These are phyloP conservation scores for Monilinia polystroma DNA, from an alignment of 2,329 filamentous ascomycete species.

Conservation along the genomic window DNA sequence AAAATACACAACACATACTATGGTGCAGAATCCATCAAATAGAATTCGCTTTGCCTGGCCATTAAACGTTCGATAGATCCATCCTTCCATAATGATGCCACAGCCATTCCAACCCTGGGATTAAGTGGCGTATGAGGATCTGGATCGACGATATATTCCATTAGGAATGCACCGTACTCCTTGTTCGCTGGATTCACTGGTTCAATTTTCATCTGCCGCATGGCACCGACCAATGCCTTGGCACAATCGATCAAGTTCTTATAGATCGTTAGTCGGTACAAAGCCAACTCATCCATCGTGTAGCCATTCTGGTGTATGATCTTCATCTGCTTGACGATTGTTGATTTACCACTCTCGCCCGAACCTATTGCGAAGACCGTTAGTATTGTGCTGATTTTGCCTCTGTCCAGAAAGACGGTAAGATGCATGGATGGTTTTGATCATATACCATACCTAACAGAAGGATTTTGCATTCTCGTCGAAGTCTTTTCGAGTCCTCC, in stretches of 20 bases:
- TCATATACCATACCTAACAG: constrained; percentile 68
- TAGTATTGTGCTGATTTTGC: constrained; percentile 26
- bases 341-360: constrained; percentile 97
- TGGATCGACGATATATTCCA: constrained; percentile 86
- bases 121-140: constrained; percentile 86
- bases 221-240: constrained; percentile 86
- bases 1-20: constrained; percentile 61
- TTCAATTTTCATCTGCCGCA: constrained; percentile 87
- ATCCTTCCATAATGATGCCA: constrained; percentile 88
- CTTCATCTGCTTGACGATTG: constrained; percentile 99
- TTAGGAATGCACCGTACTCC: constrained; percentile 74
- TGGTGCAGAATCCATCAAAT: constrained; percentile 97
- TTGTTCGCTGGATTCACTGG: constrained; percentile 70
- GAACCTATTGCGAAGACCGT: constrained; percentile 62
- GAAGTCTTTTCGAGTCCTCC: constrained; percentile 88
- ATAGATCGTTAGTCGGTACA: constrained; percentile 95
- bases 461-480: constrained; percentile 98
- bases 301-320: constrained; percentile 99
- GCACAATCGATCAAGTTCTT: constrained; percentile 98
- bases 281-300: constrained; percentile 85
- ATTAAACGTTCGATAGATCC: constrained; percentile 78
- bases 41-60: constrained; percentile 96
- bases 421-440: constrained; percentile 24
- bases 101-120: constrained; percentile 74
- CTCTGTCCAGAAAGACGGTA: constrained; percentile 11